Conservation (phyloP, 768 basidiomycete species). For the Lentinula aciculospora region DNA sequence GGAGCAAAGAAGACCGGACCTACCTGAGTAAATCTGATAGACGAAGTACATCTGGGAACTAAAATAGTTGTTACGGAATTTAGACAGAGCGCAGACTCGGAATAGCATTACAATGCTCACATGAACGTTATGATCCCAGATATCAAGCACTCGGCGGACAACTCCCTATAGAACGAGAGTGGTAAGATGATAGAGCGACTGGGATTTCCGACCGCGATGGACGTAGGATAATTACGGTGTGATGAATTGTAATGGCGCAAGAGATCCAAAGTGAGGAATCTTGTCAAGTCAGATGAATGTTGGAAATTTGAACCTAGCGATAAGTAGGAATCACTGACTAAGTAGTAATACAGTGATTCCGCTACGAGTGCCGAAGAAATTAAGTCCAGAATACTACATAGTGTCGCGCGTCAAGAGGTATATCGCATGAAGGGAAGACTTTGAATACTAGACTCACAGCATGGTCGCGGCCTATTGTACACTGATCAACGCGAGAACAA, state of each 20-base stretch:
- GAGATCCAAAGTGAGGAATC: constrained; percentile 39
- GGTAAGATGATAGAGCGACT: not conserved
- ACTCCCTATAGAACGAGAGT: constrained; percentile 22
- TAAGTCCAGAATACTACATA: constrained; percentile 25
- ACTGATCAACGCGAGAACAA: not conserved
- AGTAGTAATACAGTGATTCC: constrained; percentile 39
- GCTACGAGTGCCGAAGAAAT: constrained; percentile 33
- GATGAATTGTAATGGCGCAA: constrained; percentile 27
- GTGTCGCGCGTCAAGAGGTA: not conserved
- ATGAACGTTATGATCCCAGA: constrained; percentile 38
- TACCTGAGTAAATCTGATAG: constrained; percentile 32
- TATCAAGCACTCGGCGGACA: constrained; percentile 37
- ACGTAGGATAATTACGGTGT: constrained; percentile 25
- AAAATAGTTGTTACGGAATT: not conserved
- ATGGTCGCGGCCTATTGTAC: constrained; percentile 13
- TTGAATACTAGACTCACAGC: constrained; percentile 9
- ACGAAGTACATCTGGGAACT: constrained; percentile 43
- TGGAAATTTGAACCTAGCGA: not conserved
- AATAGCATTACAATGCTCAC: constrained; percentile 5
- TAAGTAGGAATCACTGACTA: constrained; percentile 21
- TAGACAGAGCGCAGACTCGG: too few relatives aligned
- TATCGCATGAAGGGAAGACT: not conserved
- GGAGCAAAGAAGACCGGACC: not conserved
- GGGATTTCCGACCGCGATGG: not conserved
- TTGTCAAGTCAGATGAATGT: constrained; percentile 11